A percentile compares a stretch with the other conserved stretches of the same genome.
These are phyloP conservation scores for Lasiodiplodia citricola DNA, from an alignment of 2,329 filamentous ascomycete genomes.

Conservation along the genomic window DNA sequence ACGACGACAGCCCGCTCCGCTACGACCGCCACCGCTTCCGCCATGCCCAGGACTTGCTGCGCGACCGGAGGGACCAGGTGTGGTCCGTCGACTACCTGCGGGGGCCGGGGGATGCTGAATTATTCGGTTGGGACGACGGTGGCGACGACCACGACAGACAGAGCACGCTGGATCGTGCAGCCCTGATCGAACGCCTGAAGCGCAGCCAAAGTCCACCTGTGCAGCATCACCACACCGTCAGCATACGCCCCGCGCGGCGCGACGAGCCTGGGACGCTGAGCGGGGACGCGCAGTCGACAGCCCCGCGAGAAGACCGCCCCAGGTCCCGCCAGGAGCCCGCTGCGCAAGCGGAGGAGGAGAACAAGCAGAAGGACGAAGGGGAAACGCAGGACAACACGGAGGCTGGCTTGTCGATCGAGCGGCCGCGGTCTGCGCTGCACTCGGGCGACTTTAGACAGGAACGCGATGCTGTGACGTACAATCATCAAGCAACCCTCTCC, in stretches of 20 bases:
- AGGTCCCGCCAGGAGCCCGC: conserved; percentile 28
- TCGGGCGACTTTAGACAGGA: conserved; percentile 66
- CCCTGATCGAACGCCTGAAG: conserved; percentile 86
- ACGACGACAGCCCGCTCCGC: neutral
- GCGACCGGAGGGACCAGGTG: neutral
- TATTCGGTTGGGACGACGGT: conserved; percentile 7
- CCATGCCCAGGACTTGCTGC: neutral
- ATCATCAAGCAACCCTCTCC: conserved; percentile 35
- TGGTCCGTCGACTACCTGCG: conserved; percentile 10
- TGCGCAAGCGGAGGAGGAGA: conserved; percentile 35
- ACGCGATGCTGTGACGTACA: conserved; percentile 37
- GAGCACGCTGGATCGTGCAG: conserved; percentile 63
- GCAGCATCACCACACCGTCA: conserved; percentile 62
- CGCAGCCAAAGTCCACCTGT: conserved; percentile 71
- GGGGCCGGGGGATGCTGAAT: neutral
- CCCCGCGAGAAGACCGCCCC: neutral
- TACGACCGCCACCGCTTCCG: neutral
- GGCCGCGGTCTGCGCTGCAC: conserved; percentile 76
- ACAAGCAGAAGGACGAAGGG: neutral
- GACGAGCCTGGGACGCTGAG: neutral
- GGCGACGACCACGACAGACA: conserved; percentile 1
- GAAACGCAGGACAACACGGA: conserved; percentile 36
- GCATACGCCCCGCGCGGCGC: neutral
- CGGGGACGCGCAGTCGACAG: neutral
- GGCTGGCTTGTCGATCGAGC: conserved; percentile 67